Evolutionary conservation across 1,284 basidiomycete species (phyloP).

Genomic region (Dichomitus squalens): DNA sequence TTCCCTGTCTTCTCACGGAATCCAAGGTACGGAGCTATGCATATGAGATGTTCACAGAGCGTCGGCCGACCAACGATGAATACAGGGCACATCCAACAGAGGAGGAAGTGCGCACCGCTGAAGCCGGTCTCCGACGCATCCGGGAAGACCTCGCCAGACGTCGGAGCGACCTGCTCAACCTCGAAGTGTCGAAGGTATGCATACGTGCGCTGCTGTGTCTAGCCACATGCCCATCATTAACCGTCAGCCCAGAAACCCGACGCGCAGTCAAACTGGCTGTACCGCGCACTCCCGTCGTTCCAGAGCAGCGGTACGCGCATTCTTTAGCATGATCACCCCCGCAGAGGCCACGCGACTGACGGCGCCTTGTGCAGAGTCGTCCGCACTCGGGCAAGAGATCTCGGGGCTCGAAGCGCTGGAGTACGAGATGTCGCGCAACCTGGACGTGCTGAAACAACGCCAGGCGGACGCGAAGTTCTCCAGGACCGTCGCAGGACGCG

Average conservation of each 20-base stretch:
- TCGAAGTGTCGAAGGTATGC: slow-evolving; percentile 38
- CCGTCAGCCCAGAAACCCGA: slow-evolving; percentile 41
- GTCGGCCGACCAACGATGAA: not conserved
- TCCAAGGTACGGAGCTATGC: slow-evolving; percentile 19
- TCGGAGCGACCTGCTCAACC: slow-evolving; percentile 38
- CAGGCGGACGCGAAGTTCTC: slow-evolving; percentile 53
- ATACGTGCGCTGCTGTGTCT: not conserved
- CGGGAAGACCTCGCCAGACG: slow-evolving; percentile 49
- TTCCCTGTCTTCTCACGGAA: slow-evolving; percentile 36
- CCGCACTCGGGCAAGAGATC: slow-evolving; percentile 51
- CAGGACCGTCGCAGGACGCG: slow-evolving; percentile 54
- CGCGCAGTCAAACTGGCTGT: slow-evolving; percentile 26
- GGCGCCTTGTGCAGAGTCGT: slow-evolving; percentile 30
- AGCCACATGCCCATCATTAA: slow-evolving; percentile 13
- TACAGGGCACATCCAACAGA: slow-evolving; percentile 43
- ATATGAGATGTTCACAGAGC: not conserved
- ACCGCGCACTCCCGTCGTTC: slow-evolving; percentile 49
- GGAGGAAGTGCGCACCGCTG: slow-evolving; percentile 49
- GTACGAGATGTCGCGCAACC: slow-evolving; percentile 64
- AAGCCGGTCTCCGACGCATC: slow-evolving; percentile 54
- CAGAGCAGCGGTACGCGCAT: slow-evolving; percentile 48
- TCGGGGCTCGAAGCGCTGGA: slow-evolving; percentile 67
- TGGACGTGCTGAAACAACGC: slow-evolving; percentile 52
- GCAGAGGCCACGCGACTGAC: no score
- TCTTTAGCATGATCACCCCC: no score